Evolutionary conservation across 768 basidiomycete species (phyloP).

Genomic region (Lactifluus piperatus): DNA sequence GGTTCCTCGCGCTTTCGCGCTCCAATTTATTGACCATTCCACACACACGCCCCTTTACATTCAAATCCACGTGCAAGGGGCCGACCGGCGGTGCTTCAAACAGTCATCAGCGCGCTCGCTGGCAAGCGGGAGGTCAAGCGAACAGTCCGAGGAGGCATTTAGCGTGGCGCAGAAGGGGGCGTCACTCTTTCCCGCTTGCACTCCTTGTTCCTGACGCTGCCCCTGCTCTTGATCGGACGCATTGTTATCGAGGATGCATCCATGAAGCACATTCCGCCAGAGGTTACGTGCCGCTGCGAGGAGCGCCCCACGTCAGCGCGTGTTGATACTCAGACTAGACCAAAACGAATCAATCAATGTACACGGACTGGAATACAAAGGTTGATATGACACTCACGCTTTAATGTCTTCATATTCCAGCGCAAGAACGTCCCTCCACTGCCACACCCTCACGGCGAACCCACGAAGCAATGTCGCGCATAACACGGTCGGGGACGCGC

Average conservation of each 20-base stretch:
- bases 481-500: constrained; percentile 31
- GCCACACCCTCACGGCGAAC: constrained; percentile 42
- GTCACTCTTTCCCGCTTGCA: too few relatives aligned
- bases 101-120: not conserved
- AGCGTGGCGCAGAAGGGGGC: constrained; percentile 24
- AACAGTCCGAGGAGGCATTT: constrained; percentile 31
- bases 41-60: constrained; percentile 10
- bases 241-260: constrained; percentile 41
- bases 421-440: constrained; percentile 53
- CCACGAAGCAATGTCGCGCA: constrained; percentile 42
- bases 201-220: not conserved
- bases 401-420: constrained; percentile 49
- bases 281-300: constrained; percentile 47
- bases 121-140: constrained; percentile 27
- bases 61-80: not conserved
- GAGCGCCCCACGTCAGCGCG: constrained; percentile 43
- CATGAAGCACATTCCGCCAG: constrained; percentile 47
- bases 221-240: constrained; percentile 21
- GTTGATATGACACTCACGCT: constrained; percentile 34
- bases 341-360: not conserved
- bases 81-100: not conserved
- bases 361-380: not conserved
- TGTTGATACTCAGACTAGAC: constrained; percentile 40
- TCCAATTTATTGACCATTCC: constrained; percentile 20
- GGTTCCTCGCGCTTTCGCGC: constrained; percentile 12